Percentiles rank a stretch among this genome's conserved stretches.
These are phyloP conservation scores for Fusarium incarnatum DNA, from an alignment of 2,329 filamentous ascomycete genomes.

Conservation along the genomic window DNA sequence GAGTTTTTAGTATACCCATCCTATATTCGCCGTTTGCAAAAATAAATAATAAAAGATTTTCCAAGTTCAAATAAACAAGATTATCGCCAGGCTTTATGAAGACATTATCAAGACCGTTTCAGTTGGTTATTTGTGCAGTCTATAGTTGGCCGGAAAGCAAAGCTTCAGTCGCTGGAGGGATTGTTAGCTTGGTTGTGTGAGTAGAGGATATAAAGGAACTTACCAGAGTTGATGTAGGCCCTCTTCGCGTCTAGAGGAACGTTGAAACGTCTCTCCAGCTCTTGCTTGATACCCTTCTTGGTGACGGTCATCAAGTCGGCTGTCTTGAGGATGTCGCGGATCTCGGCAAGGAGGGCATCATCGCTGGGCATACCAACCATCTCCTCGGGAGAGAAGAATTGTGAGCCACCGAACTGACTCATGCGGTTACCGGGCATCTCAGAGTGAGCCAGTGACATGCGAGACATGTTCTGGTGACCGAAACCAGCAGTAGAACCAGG, in stretches of 20 bases:
- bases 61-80: constrained; percentile 21
- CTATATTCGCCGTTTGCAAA: constrained; percentile 37
- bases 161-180: constrained; percentile 75
- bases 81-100: constrained; percentile 26
- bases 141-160: constrained; percentile 81
- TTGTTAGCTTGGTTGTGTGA: constrained; percentile 31
- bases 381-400: constrained; percentile 73
- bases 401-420: constrained; percentile 70
- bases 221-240: constrained; percentile 93
- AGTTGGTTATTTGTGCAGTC: constrained; percentile 34
- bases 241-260: constrained; percentile 87
- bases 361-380: constrained; percentile 84
- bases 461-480: constrained; percentile 63
- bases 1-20: constrained; percentile 42
- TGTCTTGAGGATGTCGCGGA: constrained; percentile 89
- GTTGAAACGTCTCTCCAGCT: constrained; percentile 91
- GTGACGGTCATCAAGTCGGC: constrained; percentile 98
- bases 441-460: constrained; percentile 83
- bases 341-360: constrained; percentile 91
- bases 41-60: constrained; percentile 12
- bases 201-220: constrained; percentile 41
- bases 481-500: constrained; percentile 66
- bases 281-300: constrained; percentile 97
- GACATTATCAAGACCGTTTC: constrained; percentile 36
- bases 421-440: constrained; percentile 71